Evolutionary conservation across 139 green algal species (phyloP), one percentile per base, ranked within the genome.

Genomic region (Closterium sp.): DNA sequence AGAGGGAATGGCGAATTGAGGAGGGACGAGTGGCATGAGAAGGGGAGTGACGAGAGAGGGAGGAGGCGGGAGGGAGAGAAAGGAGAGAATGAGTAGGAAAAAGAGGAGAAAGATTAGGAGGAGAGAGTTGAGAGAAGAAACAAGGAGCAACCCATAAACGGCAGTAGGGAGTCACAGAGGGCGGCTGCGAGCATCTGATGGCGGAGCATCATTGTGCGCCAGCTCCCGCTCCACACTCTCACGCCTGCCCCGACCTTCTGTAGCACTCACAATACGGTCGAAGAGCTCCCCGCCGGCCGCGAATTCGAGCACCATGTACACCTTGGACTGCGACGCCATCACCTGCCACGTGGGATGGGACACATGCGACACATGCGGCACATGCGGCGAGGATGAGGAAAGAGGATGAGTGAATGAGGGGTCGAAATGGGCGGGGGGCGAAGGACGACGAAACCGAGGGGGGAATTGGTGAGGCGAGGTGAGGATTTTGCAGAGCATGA

Each of bases 251-350:
- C n/a, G n/a, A n/a, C 64, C 12, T 83, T 83, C 64, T 83, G 64
- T 16, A 83, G 64, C 16, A 91, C 91, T 87, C 43, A 94, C 91
- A 89, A 97, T 95, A 10, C 95, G 94, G 86, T 97, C 96, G 92
- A 97, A 97, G 19, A 97, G 94, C 84, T 97, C 95, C 0, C 96
- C 96, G 0, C 96, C 94, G 16, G 94, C 95, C 4, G 97, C 94
- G 28, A 96, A 93, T 93, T 97, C 96, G 94, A 97, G 94, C 85
- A 97, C 96, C 87, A 97, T 94, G 88, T 96, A 97, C 66, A 97
- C 95, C 91, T 96, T 96, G 76, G 95, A 94, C 36, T 90, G 88
- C 28, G 92, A 95, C 30, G 94, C 95, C 92, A 97, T 93, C 30
- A 97, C 95, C 85, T 96, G 87, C 19, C 6, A 1, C 2, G 7